Conservation (phyloP, 768 basidiomycete species). For the Russula virescens region DNA sequence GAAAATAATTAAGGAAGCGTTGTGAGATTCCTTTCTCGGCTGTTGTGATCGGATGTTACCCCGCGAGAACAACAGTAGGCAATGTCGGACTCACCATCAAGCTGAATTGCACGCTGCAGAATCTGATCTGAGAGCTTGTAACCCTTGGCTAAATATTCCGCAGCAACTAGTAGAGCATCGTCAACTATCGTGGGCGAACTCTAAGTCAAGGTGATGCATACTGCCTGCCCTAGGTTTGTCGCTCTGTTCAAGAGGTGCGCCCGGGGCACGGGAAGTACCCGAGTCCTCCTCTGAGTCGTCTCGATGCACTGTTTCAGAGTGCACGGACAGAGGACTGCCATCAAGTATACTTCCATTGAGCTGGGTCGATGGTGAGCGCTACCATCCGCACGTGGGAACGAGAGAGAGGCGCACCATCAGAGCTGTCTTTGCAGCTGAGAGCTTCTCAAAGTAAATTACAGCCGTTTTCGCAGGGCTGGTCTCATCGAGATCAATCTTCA, state of each 20-base stretch:
- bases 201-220: conserved; percentile 33
- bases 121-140: conserved; percentile 76
- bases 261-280: conserved; percentile 32
- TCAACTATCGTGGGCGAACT: background rate
- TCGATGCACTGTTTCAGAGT: conserved; percentile 62
- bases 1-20: conserved; percentile 77
- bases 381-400: background rate
- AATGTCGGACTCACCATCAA: conserved; percentile 48
- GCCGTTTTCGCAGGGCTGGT: conserved; percentile 44
- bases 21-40: conserved; percentile 84
- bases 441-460: conserved; percentile 79
- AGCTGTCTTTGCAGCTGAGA: conserved; percentile 78
- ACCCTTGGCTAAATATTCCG: conserved; percentile 90
- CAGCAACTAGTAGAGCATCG: conserved; percentile 56
- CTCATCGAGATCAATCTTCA: conserved; percentile 52
- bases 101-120: conserved; percentile 72
- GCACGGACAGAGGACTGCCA: conserved; percentile 61
- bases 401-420: conserved; percentile 49
- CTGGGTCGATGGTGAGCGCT: conserved; percentile 30
- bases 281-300: conserved; percentile 43
- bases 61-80: background rate
- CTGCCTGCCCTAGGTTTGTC: conserved; percentile 91
- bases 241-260: conserved; percentile 58
- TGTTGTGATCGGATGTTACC: conserved; percentile 26
- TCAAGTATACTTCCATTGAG: conserved; percentile 75